Base-by-base conservation (phyloP, 2,329 filamentous ascomycete species). In the Zalaria obscura region DNA sequence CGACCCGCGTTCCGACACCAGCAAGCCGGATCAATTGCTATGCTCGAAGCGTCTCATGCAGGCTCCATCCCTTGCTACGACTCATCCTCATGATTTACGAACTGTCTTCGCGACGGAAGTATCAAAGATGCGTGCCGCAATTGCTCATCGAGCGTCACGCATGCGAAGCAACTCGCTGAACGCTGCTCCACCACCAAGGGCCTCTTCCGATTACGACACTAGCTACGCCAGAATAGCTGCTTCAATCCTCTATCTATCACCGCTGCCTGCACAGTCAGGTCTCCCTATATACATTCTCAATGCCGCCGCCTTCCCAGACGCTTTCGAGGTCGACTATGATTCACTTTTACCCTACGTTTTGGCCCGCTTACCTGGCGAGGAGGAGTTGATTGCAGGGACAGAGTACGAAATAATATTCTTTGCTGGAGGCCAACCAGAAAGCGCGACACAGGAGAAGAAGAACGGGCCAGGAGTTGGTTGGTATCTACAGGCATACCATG, bases 361-460 rank as follows among this genome's bases (percentile, higher is more conserved):
- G 9, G 66, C 67, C 3, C 61, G 70, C 41, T 56, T 75, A 27
- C 72, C 72, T 3, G 67, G 66, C 25, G 70, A 75, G 47, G 70
- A 75, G 37, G 71, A 74, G 46, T 53, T 75, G 43, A 59, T 72
- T 27, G 63, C 61, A 38, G 70, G 70, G 2, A 65, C 63, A 18
- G 69, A 72, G 42, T 75, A 75, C 48, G 71, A 73, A 50, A 64
- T 75, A 36, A 59, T 75, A 42, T 73, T 75, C 56, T 74, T 75
- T 50, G 70, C 71, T 4, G 71, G 70, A n/a, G 70, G 69, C 6
- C 64, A 63, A 32, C 61, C 62, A 37, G 66, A 64, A 38, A 62
- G 60, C 37, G 60, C 57, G 9, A 66, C 63, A 6, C 54, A 45
- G 25, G 52, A 57, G 35, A 71, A 65, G 55, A 72, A 68, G 54